Conservation (phyloP, 306 rosid species). For the Citrullus colocynthis region DNA sequence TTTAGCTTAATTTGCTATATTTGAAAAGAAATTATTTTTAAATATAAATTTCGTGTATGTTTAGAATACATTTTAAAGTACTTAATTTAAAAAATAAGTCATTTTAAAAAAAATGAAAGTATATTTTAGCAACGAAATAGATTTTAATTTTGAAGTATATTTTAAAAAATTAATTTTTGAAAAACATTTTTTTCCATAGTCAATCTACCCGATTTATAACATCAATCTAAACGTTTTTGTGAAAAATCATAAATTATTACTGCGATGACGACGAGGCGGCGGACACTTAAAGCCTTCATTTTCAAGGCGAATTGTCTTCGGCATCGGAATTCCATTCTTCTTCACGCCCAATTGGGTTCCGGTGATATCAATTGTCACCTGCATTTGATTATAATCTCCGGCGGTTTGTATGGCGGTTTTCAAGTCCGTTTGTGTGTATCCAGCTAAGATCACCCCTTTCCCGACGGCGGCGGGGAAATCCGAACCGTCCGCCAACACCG, state of each 20-base stretch:
- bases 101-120: no score
- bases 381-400: conserved; percentile 39
- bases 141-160: no score
- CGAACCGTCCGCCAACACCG: conserved; percentile 26
- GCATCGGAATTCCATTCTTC: conserved; percentile 35
- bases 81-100: no score
- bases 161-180: no score
- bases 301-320: conserved; percentile 44
- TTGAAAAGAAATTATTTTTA: no score
- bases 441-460: conserved; percentile 48
- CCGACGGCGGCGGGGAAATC: conserved; percentile 53
- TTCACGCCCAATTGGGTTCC: conserved; percentile 60
- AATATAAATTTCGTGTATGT: no score
- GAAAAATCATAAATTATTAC: conserved; percentile 11
- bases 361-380: conserved; percentile 19
- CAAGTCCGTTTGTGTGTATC: conserved; percentile 34
- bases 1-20: no score
- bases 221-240: no score
- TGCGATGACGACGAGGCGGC: conserved; percentile 11
- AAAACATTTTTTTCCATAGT: no score
- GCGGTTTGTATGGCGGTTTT: conserved; percentile 61
- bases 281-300: conserved; percentile 81
- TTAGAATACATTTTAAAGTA: no score
- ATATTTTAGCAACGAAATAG: no score
- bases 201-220: no score